These are phyloP conservation scores for Patellifolia procumbens DNA, from an alignment of 179 eudicot genomes.

Conservation along the genomic window DNA sequence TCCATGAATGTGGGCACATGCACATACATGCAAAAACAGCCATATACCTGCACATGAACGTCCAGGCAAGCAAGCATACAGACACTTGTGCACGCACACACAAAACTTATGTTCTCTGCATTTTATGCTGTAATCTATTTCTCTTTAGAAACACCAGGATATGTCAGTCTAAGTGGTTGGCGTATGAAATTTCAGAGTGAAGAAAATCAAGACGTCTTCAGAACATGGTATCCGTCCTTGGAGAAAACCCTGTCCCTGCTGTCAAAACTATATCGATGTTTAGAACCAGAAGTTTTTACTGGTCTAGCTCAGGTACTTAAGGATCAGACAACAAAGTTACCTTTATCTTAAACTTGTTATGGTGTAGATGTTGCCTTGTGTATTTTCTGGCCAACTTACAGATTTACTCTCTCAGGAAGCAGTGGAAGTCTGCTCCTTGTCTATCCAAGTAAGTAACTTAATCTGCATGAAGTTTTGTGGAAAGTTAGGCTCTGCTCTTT, in stretches of 20 bases:
- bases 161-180: neutral
- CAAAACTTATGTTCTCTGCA: neutral
- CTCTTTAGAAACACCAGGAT: neutral
- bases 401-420: constrained; percentile 68
- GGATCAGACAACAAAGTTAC: constrained; percentile 11
- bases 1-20: neutral
- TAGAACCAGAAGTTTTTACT: constrained; percentile 88
- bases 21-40: neutral
- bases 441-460: constrained; percentile 74
- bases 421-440: constrained; percentile 82
- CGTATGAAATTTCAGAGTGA: constrained; percentile 52
- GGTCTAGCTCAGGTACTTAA: constrained; percentile 90
- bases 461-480: neutral
- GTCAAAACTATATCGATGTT: constrained; percentile 77
- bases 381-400: constrained; percentile 20
- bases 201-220: constrained; percentile 60
- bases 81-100: neutral
- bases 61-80: neutral
- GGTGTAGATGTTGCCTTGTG: neutral
- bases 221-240: constrained; percentile 88
- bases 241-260: constrained; percentile 88
- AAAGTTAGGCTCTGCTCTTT: no score
- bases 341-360: neutral
- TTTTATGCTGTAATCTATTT: neutral
- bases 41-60: neutral